Base-by-base conservation (phyloP, 257 asterid species). In the Penstemon barbatus region DNA sequence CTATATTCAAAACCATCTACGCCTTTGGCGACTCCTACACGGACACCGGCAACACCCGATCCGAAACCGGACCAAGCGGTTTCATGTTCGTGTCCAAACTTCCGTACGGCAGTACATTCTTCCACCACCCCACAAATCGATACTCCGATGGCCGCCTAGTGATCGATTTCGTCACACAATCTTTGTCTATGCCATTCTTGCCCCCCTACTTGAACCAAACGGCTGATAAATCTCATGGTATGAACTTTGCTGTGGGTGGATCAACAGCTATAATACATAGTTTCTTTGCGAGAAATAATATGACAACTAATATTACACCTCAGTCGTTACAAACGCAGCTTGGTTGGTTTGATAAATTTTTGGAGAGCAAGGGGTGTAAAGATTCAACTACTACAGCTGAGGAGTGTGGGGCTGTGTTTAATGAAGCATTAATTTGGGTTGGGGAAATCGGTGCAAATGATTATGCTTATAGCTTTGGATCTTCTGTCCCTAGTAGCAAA, bases 21-120 rank as follows among this genome's bases (percentile, higher is more conserved):
- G 96, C 97, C 43, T 92, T 92, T 55, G 97, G 98, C 0, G 97
- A 92, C 80, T 92, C 98, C 4, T 92, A 78, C 82, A 92, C 98
- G 38, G 98, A 92, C 86, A 89, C 98, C 1, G 98, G 98, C 68
- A 92, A 92, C 87, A 92, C 98, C 63, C 74, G 58, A 1, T 84
- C 98, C 65, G 37, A 79, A 71, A 74, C 85, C 6, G 97, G 98
- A 19, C 97, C 98, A 0, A 71, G 65, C 66, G 84, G 85, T 3
- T 92, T 83, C 88, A 81, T 76, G 77, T 83, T 84, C 75, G 97
- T 84, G 5, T 92, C 97, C 13, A 86, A 65, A 72, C 89, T 75
- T 1, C 98, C 98, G 0, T 92, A 92, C 58, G 98, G 98, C 8
- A 44, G 73, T 57, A 92, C 98, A 0, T 92, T 78, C 87, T 92